Conservation (phyloP, 352 stramenopile species). For the Chrysophaeum taylorii region DNA sequence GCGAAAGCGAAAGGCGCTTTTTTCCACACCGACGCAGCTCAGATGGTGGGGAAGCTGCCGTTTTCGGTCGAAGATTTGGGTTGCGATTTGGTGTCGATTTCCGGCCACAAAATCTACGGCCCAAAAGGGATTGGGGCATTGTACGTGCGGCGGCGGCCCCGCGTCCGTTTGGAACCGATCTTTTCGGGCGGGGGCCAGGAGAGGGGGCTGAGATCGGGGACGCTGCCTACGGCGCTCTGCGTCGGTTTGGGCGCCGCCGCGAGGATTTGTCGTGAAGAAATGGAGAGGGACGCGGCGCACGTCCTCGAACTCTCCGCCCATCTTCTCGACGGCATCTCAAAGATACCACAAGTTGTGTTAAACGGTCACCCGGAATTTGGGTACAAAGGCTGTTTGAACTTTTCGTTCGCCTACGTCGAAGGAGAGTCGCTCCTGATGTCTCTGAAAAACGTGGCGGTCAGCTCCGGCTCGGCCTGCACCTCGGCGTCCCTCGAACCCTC, state of each 20-base stretch:
- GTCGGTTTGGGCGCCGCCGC: slow-evolving; percentile 76
- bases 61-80: slow-evolving; percentile 97
- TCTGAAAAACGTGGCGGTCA: slow-evolving; percentile 96
- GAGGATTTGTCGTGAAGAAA: slow-evolving; percentile 79
- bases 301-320: slow-evolving; percentile 83
- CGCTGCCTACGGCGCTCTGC: slow-evolving; percentile 60
- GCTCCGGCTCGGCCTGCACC: slow-evolving; percentile 88
- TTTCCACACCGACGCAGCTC: slow-evolving; percentile 97
- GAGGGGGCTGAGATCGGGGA: slow-evolving; percentile 83
- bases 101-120: slow-evolving; percentile 96
- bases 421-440: slow-evolving; percentile 98
- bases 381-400: slow-evolving; percentile 94
- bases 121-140: slow-evolving; percentile 95
- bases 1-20: slow-evolving; percentile 70
- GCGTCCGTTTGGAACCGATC: slow-evolving; percentile 90
- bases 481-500: slow-evolving; percentile 90
- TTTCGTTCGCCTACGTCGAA: slow-evolving; percentile 98
- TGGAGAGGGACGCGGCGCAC: slow-evolving; percentile 87
- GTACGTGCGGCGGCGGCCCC: slow-evolving; percentile 86
- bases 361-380: slow-evolving; percentile 86
- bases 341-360: slow-evolving; percentile 83
- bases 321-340: slow-evolving; percentile 72
- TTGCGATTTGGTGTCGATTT: slow-evolving; percentile 97
- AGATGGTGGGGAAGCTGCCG: slow-evolving; percentile 90
- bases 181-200: slow-evolving; percentile 96